Percentiles rank a stretch among this genome's conserved stretches.
Evolutionary conservation across 495 filamentous ascomycete genomes (phyloP).

Genomic region (Aspergillus baeticus): DNA sequence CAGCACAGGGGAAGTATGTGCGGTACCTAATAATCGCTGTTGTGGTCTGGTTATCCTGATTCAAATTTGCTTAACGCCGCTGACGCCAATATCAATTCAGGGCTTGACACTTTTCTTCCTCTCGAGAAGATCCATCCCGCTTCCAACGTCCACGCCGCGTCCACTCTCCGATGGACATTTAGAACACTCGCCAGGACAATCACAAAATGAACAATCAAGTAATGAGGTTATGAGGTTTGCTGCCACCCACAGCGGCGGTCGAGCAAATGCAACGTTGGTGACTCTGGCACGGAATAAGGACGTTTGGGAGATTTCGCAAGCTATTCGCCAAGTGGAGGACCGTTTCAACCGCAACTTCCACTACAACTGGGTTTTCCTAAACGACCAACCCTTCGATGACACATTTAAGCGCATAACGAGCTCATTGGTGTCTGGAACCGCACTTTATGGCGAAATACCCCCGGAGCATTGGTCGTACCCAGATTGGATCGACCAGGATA

Average conservation of each 20-base stretch:
- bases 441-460: constrained; percentile 82
- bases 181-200: constrained; percentile 14
- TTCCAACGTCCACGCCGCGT: constrained; percentile 27
- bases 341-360: constrained; percentile 94
- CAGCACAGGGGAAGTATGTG: constrained; percentile 66
- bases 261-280: constrained; percentile 95
- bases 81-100: constrained; percentile 36
- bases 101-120: constrained; percentile 73
- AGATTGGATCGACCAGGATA: constrained; percentile 81
- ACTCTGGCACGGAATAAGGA: constrained; percentile 91
- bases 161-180: constrained; percentile 12
- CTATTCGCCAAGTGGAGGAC: constrained; percentile 93
- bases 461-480: constrained; percentile 91
- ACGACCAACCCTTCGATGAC: constrained; percentile 89
- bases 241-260: constrained; percentile 56
- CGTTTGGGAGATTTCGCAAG: constrained; percentile 93
- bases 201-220: neutral
- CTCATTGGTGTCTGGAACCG: constrained; percentile 83
- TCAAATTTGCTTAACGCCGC: neutral
- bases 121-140: constrained; percentile 63
- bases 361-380: constrained; percentile 99
- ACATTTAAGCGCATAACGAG: constrained; percentile 90
- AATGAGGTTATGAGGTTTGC: constrained; percentile 35
- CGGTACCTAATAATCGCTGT: constrained; percentile 88
- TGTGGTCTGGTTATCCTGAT: constrained; percentile 60